phyloP scores from a whole-genome alignment of 1,139 yeast species.

The Hemisphaericaspora xylofermentans region DNA sequence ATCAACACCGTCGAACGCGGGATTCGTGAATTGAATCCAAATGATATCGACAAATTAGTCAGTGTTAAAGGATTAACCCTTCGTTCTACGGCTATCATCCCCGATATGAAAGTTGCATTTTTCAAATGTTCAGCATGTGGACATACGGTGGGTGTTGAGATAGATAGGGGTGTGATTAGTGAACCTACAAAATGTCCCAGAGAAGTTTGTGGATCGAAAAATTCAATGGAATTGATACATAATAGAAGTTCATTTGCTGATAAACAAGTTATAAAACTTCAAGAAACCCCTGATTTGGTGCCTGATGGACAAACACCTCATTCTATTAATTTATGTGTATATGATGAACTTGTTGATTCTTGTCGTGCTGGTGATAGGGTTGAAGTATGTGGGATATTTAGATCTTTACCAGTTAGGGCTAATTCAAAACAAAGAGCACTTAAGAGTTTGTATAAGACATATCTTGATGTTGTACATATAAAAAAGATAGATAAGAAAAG shows the following conservation, averaged over 20 bases:
- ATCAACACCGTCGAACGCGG: slow-evolving; percentile 66
- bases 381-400: slow-evolving; percentile 92
- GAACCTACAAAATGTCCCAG: slow-evolving; percentile 95
- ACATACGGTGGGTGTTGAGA: slow-evolving; percentile 87
- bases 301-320: slow-evolving; percentile 99
- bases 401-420: slow-evolving; percentile 88
- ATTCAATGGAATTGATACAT: slow-evolving; percentile 88
- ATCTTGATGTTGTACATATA: slow-evolving; percentile 90
- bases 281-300: slow-evolving; percentile 96
- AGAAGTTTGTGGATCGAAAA: slow-evolving; percentile 76
- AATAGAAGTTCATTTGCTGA: slow-evolving; percentile 92
- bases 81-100: slow-evolving; percentile 87
- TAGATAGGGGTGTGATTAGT: slow-evolving; percentile 90
- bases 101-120: slow-evolving; percentile 97
- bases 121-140: slow-evolving; percentile 95
- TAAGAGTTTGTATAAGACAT: slow-evolving; percentile 85
- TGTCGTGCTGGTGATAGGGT: slow-evolving; percentile 97
- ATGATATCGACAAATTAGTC: slow-evolving; percentile 91
- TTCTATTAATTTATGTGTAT: slow-evolving; percentile 88
- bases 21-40: slow-evolving; percentile 93
- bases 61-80: slow-evolving; percentile 88
- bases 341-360: slow-evolving; percentile 92
- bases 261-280: slow-evolving; percentile 89
- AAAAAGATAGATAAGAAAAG: slow-evolving; percentile 82
- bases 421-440: slow-evolving; percentile 83